Conservation (phyloP, 768 basidiomycete species). For the Sistotremastrum suecicum region DNA sequence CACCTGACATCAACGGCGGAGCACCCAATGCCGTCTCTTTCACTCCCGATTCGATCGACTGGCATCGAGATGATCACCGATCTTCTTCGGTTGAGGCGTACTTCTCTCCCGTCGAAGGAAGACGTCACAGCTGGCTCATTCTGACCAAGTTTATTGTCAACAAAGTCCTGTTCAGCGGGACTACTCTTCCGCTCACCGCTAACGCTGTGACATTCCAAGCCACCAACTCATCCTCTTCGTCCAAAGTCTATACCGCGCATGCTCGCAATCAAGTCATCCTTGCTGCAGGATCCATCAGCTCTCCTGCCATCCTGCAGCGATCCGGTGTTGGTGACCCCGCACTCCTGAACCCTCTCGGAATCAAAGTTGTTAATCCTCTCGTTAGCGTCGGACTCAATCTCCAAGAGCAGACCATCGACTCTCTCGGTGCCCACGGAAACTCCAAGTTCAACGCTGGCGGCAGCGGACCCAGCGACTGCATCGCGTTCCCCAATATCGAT, state of each 20-base stretch:
- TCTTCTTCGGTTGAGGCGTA: slow-evolving; percentile 43
- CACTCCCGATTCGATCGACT: slow-evolving; percentile 37
- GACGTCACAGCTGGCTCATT: slow-evolving; percentile 34
- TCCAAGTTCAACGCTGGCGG: slow-evolving; percentile 28
- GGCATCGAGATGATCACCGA: slow-evolving; percentile 34
- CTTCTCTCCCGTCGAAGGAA: slow-evolving; percentile 34
- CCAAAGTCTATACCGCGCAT: slow-evolving; percentile 20
- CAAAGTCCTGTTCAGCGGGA: slow-evolving; percentile 25
- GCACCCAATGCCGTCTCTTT: slow-evolving; percentile 41
- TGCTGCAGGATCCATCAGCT: slow-evolving; percentile 35
- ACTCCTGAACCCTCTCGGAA: slow-evolving; percentile 30
- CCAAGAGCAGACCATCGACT: slow-evolving; percentile 39
- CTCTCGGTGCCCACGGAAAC: slow-evolving; percentile 23
- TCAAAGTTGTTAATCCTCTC: slow-evolving; percentile 30
- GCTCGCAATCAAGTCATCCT: slow-evolving; percentile 38
- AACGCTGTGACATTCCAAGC: slow-evolving; percentile 34
- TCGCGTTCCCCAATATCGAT: slow-evolving; percentile 37
- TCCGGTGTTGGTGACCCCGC: slow-evolving; percentile 42
- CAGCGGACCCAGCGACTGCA: slow-evolving; percentile 30
- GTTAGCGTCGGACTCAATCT: slow-evolving; percentile 41
- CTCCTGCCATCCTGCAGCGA: slow-evolving; percentile 34
- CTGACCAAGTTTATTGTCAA: slow-evolving; percentile 31
- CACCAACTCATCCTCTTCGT: slow-evolving; percentile 21
- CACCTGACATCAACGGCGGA: slow-evolving; percentile 39
- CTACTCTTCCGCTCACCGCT: slow-evolving; percentile 23